Evolutionary conservation across 2,329 filamentous ascomycete genomes (phyloP).

Genomic region (Raffaelea albimanens): DNA sequence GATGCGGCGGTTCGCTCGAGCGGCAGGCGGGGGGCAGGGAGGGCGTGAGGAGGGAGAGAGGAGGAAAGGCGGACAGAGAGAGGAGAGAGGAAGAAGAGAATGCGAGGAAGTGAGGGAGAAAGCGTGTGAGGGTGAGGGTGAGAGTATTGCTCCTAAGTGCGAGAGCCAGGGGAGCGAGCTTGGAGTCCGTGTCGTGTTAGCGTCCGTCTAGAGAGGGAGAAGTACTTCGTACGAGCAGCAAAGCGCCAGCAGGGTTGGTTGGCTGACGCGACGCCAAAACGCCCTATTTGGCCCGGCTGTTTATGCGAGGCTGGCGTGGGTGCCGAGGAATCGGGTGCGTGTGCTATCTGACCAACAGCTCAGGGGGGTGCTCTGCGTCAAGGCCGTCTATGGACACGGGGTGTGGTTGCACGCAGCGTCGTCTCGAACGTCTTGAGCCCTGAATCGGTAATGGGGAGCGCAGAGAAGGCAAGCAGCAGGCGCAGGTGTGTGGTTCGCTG

Average conservation of each 20-base stretch:
- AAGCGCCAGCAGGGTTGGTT: slow-evolving; percentile 1
- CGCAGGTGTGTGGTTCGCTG: too few species aligned
- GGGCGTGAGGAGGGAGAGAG: neutral
- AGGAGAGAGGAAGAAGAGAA: neutral
- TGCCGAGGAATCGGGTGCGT: slow-evolving; percentile 1
- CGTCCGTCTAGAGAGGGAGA: neutral
- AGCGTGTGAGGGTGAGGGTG: neutral
- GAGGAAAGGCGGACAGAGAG: neutral
- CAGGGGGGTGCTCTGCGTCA: too few species aligned
- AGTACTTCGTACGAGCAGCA: neutral
- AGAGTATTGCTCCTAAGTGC: too few species aligned
- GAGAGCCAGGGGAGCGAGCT: neutral
- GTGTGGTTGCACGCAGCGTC: too few species aligned
- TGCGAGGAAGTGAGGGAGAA: neutral
- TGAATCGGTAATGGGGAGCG: too few species aligned
- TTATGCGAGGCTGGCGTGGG: slow-evolving; percentile 12
- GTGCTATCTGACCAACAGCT: neutral
- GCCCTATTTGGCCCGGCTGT: slow-evolving; percentile 7
- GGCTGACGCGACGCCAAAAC: slow-evolving; percentile 11
- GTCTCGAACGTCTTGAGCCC: too few species aligned
- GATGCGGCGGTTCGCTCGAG: neutral
- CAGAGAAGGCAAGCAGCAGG: too few species aligned
- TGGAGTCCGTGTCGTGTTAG: too few species aligned
- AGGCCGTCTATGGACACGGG: too few species aligned
- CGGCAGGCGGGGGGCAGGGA: neutral